phyloP scores from a whole-genome alignment of 208 protist genomes.

The Leishmania lainsoni region DNA sequence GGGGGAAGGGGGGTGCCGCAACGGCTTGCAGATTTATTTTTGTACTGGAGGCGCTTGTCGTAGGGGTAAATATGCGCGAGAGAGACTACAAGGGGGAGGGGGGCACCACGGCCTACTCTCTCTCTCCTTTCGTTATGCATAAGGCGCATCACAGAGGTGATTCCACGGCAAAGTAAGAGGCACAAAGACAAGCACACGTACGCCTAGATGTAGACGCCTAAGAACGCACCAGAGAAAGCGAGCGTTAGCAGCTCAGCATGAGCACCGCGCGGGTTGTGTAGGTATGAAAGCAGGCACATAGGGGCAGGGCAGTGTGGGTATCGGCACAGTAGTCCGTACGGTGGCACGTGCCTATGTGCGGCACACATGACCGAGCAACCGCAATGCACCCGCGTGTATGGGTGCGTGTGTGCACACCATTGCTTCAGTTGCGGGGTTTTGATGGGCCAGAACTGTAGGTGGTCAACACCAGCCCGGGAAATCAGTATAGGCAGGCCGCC shows the following conservation, averaged over 20 bases:
- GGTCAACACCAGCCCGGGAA: neutral
- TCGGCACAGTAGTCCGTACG: neutral
- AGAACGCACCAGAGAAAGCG: neutral
- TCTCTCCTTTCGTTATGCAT: neutral
- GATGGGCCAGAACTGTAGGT: neutral
- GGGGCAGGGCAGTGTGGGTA: neutral
- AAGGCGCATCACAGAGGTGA: neutral
- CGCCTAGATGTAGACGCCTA: neutral
- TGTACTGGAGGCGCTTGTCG: neutral
- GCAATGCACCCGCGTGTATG: neutral
- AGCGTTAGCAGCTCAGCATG: neutral
- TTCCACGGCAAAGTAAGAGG: neutral
- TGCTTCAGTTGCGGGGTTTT: neutral
- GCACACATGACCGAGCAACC: neutral
- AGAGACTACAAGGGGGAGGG: neutral
- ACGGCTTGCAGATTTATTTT: neutral
- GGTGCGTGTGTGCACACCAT: neutral
- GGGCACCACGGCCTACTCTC: neutral
- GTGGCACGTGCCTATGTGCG: neutral
- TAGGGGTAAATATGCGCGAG: neutral
- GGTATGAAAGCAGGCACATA: neutral
- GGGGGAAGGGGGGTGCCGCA: neutral
- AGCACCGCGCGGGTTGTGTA: neutral
- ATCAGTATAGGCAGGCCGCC: neutral
- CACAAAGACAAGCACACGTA: neutral